phyloP scores from a whole-genome alignment of 1,284 basidiomycete genomes.

The Clitocybe nebularis region DNA sequence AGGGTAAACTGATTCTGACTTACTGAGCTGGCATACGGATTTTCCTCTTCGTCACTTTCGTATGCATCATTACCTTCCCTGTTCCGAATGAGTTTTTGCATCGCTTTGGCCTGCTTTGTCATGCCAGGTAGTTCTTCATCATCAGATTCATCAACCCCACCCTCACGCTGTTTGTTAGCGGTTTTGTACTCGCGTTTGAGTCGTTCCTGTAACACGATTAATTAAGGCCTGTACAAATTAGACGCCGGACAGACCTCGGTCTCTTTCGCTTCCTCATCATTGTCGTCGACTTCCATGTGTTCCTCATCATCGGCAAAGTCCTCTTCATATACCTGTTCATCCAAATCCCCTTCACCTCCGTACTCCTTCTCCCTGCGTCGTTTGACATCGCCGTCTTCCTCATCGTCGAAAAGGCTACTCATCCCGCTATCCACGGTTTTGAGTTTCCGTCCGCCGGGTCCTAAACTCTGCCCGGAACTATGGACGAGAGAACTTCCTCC shows the following conservation, averaged over 20 bases:
- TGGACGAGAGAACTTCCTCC: constrained; percentile 47
- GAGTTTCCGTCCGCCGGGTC: constrained; percentile 59
- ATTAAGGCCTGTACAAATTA: constrained; percentile 5
- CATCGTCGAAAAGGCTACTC: constrained; percentile 61
- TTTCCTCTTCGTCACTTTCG: constrained; percentile 78
- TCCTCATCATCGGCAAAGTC: constrained; percentile 88
- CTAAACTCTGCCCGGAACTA: constrained; percentile 50
- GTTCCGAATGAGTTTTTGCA: constrained; percentile 75
- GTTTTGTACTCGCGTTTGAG: constrained; percentile 78
- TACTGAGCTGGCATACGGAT: constrained; percentile 77
- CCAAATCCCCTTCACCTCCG: constrained; percentile 70
- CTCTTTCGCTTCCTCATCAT: constrained; percentile 84
- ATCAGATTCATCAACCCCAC: constrained; percentile 65
- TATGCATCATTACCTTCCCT: constrained; percentile 72
- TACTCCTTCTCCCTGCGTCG: constrained; percentile 51
- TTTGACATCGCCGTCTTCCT: constrained; percentile 54
- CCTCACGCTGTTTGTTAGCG: constrained; percentile 71
- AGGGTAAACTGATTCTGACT: constrained; percentile 23
- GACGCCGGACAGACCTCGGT: too few species aligned
- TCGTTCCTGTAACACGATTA: constrained; percentile 54
- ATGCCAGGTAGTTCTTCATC: constrained; percentile 62
- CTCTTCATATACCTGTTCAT: constrained; percentile 81
- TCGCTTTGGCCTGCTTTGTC: constrained; percentile 67
- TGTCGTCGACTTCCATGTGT: constrained; percentile 64
- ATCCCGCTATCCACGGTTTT: constrained; percentile 60